Percentiles rank a stretch among this genome's conserved stretches.
phyloP scores from a whole-genome alignment of 2,329 filamentous ascomycete genomes.

The Aspergillus arachidicola region DNA sequence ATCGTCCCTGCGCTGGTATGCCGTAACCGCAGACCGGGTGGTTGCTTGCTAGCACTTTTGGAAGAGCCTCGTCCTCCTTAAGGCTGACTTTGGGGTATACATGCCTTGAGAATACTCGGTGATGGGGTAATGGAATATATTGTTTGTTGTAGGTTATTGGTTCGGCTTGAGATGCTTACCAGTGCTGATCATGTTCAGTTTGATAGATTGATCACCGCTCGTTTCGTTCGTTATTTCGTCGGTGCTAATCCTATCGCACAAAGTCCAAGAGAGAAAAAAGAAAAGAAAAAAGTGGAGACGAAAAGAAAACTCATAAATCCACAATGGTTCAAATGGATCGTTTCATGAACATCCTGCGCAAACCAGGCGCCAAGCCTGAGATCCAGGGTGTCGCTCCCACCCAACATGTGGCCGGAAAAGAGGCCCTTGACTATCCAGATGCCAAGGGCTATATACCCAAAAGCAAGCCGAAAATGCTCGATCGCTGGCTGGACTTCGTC shows the following conservation, averaged over 20 bases:
- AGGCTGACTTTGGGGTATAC: background rate
- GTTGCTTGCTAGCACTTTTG: background rate
- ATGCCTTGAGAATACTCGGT: background rate
- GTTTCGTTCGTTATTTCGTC: background rate
- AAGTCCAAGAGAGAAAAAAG: background rate
- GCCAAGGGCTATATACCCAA: background rate
- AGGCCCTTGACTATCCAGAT: background rate
- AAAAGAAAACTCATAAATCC: background rate
- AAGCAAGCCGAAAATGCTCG: background rate
- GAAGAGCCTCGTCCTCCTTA: background rate
- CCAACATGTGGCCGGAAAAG: background rate
- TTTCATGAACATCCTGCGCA: background rate
- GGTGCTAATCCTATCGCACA: background rate
- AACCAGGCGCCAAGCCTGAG: background rate
- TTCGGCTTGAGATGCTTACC: background rate
- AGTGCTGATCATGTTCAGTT: background rate
- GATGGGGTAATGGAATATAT: background rate
- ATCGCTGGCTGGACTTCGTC: slow-evolving; percentile 26
- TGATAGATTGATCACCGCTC: background rate
- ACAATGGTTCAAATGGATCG: background rate
- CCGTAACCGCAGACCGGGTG: background rate
- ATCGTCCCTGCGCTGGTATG: background rate
- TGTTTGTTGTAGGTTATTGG: background rate
- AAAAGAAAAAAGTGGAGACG: background rate
- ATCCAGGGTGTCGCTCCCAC: background rate